phyloP scores from a whole-genome alignment of 2,329 filamentous ascomycete species.

The Sphaerostilbella broomeana region DNA sequence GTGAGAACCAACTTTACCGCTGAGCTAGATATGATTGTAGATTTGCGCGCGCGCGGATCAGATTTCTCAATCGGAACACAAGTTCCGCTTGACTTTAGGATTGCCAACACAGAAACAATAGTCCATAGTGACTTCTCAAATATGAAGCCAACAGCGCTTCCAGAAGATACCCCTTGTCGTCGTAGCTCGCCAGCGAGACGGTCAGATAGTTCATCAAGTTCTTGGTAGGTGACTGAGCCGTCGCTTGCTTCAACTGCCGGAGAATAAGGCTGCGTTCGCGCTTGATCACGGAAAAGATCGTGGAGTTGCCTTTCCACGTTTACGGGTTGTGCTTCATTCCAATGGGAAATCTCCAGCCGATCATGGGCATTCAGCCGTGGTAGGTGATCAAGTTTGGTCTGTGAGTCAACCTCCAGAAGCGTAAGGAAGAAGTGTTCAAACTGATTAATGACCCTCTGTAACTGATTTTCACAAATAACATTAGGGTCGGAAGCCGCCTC shows the following conservation, averaged over 20 bases:
- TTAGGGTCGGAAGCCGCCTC: too few species aligned
- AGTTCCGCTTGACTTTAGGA: slow-evolving; percentile 23
- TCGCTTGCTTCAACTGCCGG: slow-evolving; percentile 8
- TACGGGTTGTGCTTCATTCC: background rate
- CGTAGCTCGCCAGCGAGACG: slow-evolving; percentile 6
- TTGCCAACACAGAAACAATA: slow-evolving; percentile 19
- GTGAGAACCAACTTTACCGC: too few species aligned
- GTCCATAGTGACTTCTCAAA: slow-evolving; percentile 17
- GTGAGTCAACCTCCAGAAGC: background rate
- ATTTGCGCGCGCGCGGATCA: slow-evolving; percentile 6
- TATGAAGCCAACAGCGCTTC: slow-evolving; percentile 13
- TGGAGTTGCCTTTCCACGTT: background rate
- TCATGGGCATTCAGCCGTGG: slow-evolving; percentile 2
- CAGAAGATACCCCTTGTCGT: slow-evolving; percentile 20
- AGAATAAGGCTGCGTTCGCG: background rate
- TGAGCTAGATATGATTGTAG: slow-evolving; percentile 9
- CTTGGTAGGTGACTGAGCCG: slow-evolving; percentile 5
- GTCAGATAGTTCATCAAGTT: background rate
- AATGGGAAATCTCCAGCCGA: background rate
- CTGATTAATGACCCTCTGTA: too few species aligned
- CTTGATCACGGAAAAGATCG: background rate
- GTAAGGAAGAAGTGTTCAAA: slow-evolving; percentile 2
- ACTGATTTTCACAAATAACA: too few species aligned
- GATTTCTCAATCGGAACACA: slow-evolving; percentile 22
- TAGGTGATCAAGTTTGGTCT: background rate